Conservation (phyloP, 257 asterid species). For the Scutellaria baicalensis region DNA sequence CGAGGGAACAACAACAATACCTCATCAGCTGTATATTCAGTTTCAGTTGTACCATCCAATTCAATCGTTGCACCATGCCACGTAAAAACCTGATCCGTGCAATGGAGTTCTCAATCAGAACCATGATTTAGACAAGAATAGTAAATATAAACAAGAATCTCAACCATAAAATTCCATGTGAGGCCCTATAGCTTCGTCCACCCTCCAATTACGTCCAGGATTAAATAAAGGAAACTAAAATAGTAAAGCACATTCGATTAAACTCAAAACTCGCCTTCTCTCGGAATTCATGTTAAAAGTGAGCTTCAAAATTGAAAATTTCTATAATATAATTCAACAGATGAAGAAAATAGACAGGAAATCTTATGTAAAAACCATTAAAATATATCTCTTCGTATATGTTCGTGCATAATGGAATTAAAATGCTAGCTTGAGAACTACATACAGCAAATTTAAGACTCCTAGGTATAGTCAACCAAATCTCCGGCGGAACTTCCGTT, state of each 20-base stretch:
- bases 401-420: background rate
- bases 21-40: slow-evolving; percentile 96
- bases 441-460: slow-evolving; percentile 86
- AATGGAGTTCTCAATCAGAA: slow-evolving; percentile 18
- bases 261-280: background rate
- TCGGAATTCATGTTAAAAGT: background rate
- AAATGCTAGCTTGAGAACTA: background rate
- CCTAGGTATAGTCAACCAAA: slow-evolving; percentile 68
- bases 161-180: background rate
- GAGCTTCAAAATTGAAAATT: background rate
- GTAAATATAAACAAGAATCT: background rate
- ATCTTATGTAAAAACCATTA: background rate
- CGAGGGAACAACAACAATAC: slow-evolving; percentile 24
- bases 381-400: background rate
- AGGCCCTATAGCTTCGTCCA: background rate
- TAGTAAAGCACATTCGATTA: background rate
- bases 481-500: slow-evolving; percentile 86
- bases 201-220: background rate
- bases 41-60: slow-evolving; percentile 84
- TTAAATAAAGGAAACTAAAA: background rate
- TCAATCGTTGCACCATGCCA: slow-evolving; percentile 97
- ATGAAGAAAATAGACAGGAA: background rate
- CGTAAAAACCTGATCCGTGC: slow-evolving; percentile 59
- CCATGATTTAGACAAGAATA: background rate
- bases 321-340: background rate